Evolutionary conservation across 208 protist genomes (phyloP), one percentile per base, ranked within the genome.

Genomic region (Tritrichomonas musculus): DNA sequence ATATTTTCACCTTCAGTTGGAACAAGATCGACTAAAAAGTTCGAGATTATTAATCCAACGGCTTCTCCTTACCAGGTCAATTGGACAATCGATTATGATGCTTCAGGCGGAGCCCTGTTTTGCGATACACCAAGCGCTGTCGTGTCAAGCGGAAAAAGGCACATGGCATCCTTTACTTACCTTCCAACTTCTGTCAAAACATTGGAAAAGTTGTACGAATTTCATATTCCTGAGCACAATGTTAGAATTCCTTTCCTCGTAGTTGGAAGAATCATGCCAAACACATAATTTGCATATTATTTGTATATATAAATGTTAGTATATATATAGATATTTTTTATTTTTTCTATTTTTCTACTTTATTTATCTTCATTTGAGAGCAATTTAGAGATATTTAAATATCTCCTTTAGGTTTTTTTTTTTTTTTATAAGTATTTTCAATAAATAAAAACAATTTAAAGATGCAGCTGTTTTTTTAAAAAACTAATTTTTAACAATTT

Each of bases 211-310:
- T 36, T 53, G 57, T 88, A 22, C 20, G 77, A 88, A 2, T 88
- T 88, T 47, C 41, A 57, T 22, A 57, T 88, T 36, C 47, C 47
- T 33, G 77, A 88, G 39, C 47, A 88, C 57, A 47, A 47, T 57
- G 47, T 88, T 22, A 60, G n/a, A 88, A 30, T 88, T 33, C 41
- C 44, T 11, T 33, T 88, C 27, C 27, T 88, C 0, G 57, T 57
- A 39, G 77, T 88, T 8, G 77, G 77, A 39, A 88, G 77, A 88
- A 88, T 88, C 39, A 47, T 88, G 13, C 77, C 77, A 88, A 82
- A 60, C 53, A 82, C n/a, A n/a, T n/a, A n/a, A n/a, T n/a, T n/a
- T n/a, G n/a, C n/a, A n/a, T n/a, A n/a, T n/a, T n/a, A n/a, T n/a
- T n/a, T n/a, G n/a, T n/a, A n/a, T n/a, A n/a, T n/a, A n/a, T n/a